phyloP scores from a whole-genome alignment of 306 rosid species.

The Lathyrus oleraceus region DNA sequence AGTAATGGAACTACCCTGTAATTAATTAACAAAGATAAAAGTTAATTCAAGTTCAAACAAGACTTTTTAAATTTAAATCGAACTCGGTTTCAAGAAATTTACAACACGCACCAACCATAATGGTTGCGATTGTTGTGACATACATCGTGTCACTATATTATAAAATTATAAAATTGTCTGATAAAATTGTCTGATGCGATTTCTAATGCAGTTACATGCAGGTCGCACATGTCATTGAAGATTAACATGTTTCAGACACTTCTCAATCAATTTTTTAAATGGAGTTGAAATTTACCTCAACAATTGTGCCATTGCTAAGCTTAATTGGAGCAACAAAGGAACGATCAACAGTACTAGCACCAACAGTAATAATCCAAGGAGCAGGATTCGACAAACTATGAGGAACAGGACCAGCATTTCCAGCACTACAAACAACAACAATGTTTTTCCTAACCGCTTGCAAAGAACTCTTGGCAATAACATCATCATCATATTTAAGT shows the following conservation, averaged over 20 bases:
- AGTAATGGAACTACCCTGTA: slow-evolving; percentile 78
- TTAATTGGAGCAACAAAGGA: slow-evolving; percentile 57
- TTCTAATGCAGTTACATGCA: neutral
- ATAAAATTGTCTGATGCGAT: too few species aligned
- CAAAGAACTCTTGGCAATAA: slow-evolving; percentile 64
- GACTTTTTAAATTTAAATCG: neutral
- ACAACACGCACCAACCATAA: neutral
- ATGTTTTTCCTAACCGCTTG: slow-evolving; percentile 69
- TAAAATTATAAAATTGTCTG: too few species aligned
- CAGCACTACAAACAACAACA: slow-evolving; percentile 86
- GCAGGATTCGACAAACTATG: slow-evolving; percentile 62
- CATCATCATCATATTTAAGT: slow-evolving; percentile 51
- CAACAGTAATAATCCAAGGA: slow-evolving; percentile 92
- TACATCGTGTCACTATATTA: too few species aligned
- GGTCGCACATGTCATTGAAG: too few species aligned
- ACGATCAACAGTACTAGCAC: slow-evolving; percentile 77
- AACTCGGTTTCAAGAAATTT: neutral
- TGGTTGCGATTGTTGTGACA: too few species aligned
- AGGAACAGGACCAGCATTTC: slow-evolving; percentile 72
- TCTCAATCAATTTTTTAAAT: too few species aligned
- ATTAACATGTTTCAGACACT: too few species aligned
- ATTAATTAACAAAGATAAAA: neutral
- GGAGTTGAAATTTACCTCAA: slow-evolving; percentile 51
- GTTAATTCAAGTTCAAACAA: neutral
- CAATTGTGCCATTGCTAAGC: slow-evolving; percentile 50